Evolutionary conservation across 805 yeast genomes (phyloP).

Genomic region (Zygosaccharomyces kombuchaensis): DNA sequence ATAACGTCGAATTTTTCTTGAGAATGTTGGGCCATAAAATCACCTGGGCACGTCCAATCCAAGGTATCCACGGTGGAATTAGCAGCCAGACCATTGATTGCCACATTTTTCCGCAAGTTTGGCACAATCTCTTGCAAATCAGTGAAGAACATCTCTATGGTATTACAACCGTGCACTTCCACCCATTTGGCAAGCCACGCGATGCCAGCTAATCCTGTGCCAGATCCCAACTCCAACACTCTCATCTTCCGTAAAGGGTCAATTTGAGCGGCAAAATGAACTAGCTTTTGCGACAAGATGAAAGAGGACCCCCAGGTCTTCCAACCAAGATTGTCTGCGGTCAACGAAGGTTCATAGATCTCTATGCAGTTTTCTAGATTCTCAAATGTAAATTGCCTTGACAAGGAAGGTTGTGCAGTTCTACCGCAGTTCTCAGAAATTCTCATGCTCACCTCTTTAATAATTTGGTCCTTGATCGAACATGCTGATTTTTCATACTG

Average conservation of each 20-base stretch:
- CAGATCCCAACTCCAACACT: slow-evolving; percentile 83
- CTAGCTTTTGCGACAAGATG: slow-evolving; percentile 54
- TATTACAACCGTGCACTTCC: slow-evolving; percentile 38
- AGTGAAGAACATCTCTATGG: slow-evolving; percentile 52
- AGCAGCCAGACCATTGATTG: slow-evolving; percentile 42
- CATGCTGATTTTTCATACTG: slow-evolving; percentile 11
- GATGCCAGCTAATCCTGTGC: slow-evolving; percentile 90
- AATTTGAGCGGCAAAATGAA: slow-evolving; percentile 21
- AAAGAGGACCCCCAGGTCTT: slow-evolving; percentile 96
- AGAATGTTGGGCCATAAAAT: slow-evolving; percentile 33
- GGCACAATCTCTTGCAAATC: slow-evolving; percentile 76
- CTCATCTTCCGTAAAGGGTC: slow-evolving; percentile 15
- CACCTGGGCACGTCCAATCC: slow-evolving; percentile 73
- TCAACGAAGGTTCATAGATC: slow-evolving; percentile 77
- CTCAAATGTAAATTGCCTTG: slow-evolving; percentile 52
- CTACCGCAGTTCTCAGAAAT: slow-evolving; percentile 82
- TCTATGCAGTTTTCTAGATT: slow-evolving; percentile 30
- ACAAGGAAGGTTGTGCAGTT: slow-evolving; percentile 70
- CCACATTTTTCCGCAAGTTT: slow-evolving; percentile 58
- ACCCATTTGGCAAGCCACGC: slow-evolving; percentile 41
- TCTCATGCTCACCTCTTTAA: slow-evolving; percentile 55
- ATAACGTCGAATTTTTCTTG: slow-evolving; percentile 49
- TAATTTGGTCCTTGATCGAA: slow-evolving; percentile 45
- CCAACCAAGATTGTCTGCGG: slow-evolving; percentile 82
- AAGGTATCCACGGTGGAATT: slow-evolving; percentile 45